phyloP scores from a whole-genome alignment of 2,329 filamentous ascomycete genomes.

The Neopestalotiopsis sp. region DNA sequence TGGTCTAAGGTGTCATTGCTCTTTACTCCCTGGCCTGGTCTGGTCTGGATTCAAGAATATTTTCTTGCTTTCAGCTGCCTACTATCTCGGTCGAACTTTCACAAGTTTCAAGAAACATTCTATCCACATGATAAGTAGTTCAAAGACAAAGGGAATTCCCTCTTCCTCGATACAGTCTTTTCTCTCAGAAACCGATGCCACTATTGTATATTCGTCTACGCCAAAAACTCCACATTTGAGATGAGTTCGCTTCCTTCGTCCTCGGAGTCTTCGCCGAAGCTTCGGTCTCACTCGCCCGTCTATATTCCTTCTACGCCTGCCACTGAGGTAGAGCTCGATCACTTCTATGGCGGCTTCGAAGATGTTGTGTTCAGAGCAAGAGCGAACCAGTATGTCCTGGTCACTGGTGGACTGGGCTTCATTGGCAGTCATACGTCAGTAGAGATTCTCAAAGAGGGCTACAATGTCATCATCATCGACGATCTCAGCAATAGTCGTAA shows the following conservation, averaged over 20 bases:
- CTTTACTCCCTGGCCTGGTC: background rate
- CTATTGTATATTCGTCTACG: background rate
- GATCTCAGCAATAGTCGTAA: constrained; percentile 45
- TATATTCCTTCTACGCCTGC: background rate
- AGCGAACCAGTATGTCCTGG: constrained; percentile 38
- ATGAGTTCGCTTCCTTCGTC: background rate
- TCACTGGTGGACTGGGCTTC: constrained; percentile 59
- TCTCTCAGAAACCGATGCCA: background rate
- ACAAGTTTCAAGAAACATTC: background rate
- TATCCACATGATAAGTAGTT: background rate
- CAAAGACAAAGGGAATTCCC: background rate
- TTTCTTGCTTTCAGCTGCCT: background rate
- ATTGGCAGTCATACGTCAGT: constrained; percentile 61
- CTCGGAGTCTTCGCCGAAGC: constrained; percentile 5
- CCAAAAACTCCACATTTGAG: background rate
- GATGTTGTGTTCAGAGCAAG: background rate
- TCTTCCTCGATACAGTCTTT: background rate
- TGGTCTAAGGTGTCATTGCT: background rate
- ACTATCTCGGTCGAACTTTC: background rate
- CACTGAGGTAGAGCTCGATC: background rate
- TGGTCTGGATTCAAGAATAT: background rate
- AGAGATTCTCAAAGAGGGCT: constrained; percentile 57
- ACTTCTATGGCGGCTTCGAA: background rate
- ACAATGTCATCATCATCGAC: constrained; percentile 56
- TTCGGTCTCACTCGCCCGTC: constrained; percentile 1